Evolutionary conservation across 257 asterid species (phyloP), one percentile per base, ranked within the genome.

Genomic region (Solanum infundibuliforme): DNA sequence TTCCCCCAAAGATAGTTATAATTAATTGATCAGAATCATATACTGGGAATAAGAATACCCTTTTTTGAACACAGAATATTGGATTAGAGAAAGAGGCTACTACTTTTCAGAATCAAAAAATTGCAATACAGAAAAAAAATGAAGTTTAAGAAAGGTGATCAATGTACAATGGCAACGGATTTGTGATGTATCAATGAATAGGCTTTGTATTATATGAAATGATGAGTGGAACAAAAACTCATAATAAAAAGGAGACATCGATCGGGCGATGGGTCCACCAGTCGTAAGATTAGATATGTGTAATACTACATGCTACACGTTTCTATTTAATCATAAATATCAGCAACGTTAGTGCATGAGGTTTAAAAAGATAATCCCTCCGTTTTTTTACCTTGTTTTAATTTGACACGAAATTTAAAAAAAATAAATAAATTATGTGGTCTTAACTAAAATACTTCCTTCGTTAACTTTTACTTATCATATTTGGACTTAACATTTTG

Each of bases 11-110:
- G 41, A 3, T 48, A 82, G 13, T 81, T 72, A 32, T 31, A 25
- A 66, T 68, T 41, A 43, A 43, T 46, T 55, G 65, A 55, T 46
- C 39, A 48, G 93, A 90, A 91, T 88, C 89, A 83, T 85, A 90
- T 92, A 88, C 88, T 72, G 88, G 91, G 93, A 92, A 92, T 92
- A 90, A 88, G 92, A 91, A 91, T 89, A 87, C 88, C 81, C 76
- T 84, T 58, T 82, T 83, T 41, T 29, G 4, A 77, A 77, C 35
- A 81, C 35, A 83, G 83, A 68, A 86, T 91, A 89, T 87, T 88
- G 89, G 86, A 85, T 86, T 79, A 73, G 88, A n/a, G 55, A 62
- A 84, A 84, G 65, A 84, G n/a, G 5, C 62, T 36, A 23, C 87
- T 58, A 62, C 87, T 60, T 48, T 60, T 34, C 21, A 60, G 86